A percentile compares a stretch with the other conserved stretches of the same genome.
Evolutionary conservation across 2,329 filamentous ascomycete species (phyloP).

Genomic region (Ophiostoma sp.): DNA sequence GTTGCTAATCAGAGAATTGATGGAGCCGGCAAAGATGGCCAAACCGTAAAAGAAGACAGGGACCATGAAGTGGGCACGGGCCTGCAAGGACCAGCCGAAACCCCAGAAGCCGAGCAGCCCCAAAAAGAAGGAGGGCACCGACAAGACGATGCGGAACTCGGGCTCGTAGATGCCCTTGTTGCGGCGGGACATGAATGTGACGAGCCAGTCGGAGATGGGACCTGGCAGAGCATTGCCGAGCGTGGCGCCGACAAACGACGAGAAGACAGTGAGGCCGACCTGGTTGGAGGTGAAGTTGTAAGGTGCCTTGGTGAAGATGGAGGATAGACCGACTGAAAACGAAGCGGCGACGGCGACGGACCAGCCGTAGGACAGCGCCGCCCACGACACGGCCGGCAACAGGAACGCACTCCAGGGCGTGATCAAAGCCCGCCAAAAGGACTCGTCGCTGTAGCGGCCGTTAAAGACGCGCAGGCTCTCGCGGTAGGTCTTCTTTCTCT

Average conservation of each 20-base stretch:
- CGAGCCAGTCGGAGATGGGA: constrained; percentile 40
- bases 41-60: constrained; percentile 29
- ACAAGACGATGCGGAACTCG: constrained; percentile 44
- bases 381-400: constrained; percentile 46
- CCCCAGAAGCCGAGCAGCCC: constrained; percentile 41
- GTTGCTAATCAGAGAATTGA: constrained; percentile 26
- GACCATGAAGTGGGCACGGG: constrained; percentile 30
- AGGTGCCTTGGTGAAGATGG: constrained; percentile 44
- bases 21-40: constrained; percentile 25
- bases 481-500: constrained; percentile 28
- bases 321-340: neutral
- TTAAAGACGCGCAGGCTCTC: constrained; percentile 32
- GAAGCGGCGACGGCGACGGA: constrained; percentile 37
- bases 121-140: constrained; percentile 37
- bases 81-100: constrained; percentile 37
- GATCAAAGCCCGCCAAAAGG: constrained; percentile 27
- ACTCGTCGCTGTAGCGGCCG: constrained; percentile 30
- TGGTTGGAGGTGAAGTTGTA: constrained; percentile 41
- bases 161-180: constrained; percentile 48
- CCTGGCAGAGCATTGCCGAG: constrained; percentile 40
- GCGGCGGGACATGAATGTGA: constrained; percentile 41
- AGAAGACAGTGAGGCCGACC: constrained; percentile 43
- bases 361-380: constrained; percentile 43
- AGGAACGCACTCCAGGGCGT: constrained; percentile 45
- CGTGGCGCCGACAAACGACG: constrained; percentile 43